These are phyloP conservation scores for Fusarium goolgardi DNA, from an alignment of 2,329 filamentous ascomycete species.

Conservation along the genomic window DNA sequence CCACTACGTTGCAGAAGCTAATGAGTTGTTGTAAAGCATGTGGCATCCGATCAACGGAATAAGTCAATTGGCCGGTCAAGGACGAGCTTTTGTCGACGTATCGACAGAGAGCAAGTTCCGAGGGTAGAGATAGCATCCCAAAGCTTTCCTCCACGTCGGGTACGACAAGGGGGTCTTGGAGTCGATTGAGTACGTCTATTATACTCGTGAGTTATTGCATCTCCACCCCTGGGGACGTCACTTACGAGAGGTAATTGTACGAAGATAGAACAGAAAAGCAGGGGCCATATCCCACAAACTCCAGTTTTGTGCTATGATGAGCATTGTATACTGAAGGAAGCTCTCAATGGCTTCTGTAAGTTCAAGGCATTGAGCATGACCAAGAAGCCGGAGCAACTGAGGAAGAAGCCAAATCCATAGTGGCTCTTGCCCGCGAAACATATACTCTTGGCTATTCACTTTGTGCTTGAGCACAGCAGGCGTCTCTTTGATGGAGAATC, in stretches of 20 bases:
- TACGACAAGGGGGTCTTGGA: constrained; percentile 50
- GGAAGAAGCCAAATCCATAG: constrained; percentile 75
- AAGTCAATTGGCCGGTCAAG: constrained; percentile 51
- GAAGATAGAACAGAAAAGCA: constrained; percentile 61
- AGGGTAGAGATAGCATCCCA: constrained; percentile 54
- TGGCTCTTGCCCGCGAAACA: constrained; percentile 68
- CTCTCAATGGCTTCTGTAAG: constrained; percentile 64
- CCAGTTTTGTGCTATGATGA: constrained; percentile 57
- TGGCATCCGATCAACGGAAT: constrained; percentile 54
- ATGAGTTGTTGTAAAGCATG: constrained; percentile 61
- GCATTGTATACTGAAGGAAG: constrained; percentile 63
- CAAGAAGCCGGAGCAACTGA: constrained; percentile 67
- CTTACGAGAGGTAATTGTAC: constrained; percentile 61
- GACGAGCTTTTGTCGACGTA: constrained; percentile 47
- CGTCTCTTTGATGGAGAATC: constrained; percentile 78
- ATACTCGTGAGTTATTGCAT: constrained; percentile 1
- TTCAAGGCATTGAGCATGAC: constrained; percentile 60
- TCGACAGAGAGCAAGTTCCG: constrained; percentile 52
- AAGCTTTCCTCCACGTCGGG: constrained; percentile 47
- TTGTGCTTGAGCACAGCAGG: constrained; percentile 72
- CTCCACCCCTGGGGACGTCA: constrained; percentile 8
- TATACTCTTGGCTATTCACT: constrained; percentile 55
- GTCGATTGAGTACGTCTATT: constrained; percentile 50
- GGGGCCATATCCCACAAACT: constrained; percentile 61
- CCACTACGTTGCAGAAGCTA: constrained; percentile 58